phyloP scores from a whole-genome alignment of 2,329 filamentous ascomycete species.

The Fusarium transvaalense region DNA sequence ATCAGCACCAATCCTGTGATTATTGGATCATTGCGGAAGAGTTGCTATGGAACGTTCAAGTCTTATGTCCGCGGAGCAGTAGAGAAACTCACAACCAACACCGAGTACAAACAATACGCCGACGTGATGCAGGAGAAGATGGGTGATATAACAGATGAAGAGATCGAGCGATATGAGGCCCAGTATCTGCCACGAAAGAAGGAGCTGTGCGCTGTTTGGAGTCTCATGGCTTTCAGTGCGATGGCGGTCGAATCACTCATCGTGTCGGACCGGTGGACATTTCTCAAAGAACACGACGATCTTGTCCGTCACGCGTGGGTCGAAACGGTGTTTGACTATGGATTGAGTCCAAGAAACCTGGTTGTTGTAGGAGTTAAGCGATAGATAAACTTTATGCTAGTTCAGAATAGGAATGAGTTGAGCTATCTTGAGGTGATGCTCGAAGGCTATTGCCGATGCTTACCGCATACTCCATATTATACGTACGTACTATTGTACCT shows the following conservation, averaged over 20 bases:
- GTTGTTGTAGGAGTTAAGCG: conserved; percentile 93
- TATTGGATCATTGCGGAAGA: conserved; percentile 85
- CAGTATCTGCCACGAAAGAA: conserved; percentile 76
- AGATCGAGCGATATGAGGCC: conserved; percentile 78
- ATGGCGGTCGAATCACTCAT: conserved; percentile 90
- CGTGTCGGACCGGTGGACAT: conserved; percentile 90
- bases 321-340: conserved; percentile 92
- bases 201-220: conserved; percentile 90
- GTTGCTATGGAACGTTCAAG: conserved; percentile 79
- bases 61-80: conserved; percentile 86
- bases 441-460: conserved; percentile 7
- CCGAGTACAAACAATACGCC: conserved; percentile 69
- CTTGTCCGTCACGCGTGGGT: conserved; percentile 85
- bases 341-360: conserved; percentile 86
- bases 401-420: conserved; percentile 25
- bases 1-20: conserved; percentile 82
- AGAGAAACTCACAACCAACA: conserved; percentile 74
- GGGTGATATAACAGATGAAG: conserved; percentile 76
- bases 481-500: background rate
- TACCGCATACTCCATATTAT: conserved; percentile 8
- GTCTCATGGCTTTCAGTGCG: conserved; percentile 95
- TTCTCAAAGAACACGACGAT: conserved; percentile 80
- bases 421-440: conserved; percentile 17
- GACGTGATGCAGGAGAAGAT: conserved; percentile 75
- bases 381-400: conserved; percentile 45